Base-by-base conservation (phyloP, 192 early-diverging fungal species). In the Entomortierella parvispora region DNA sequence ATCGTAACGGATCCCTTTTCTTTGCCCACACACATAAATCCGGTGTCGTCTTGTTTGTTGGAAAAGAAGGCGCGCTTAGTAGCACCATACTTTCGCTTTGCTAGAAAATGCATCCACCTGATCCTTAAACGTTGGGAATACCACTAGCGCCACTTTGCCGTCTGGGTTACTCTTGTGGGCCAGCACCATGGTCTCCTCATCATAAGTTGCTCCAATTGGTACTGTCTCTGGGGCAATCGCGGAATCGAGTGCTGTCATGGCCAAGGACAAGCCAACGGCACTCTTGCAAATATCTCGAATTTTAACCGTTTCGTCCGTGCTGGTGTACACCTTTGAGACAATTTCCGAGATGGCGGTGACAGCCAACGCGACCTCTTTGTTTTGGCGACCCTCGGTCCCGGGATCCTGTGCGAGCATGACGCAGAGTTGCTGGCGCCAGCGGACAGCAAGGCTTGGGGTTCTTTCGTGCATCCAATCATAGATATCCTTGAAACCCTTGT, bases 391-490 rank as follows among this genome's bases (percentile, higher is more conserved):
- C 29, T 68, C 68, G n/a, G 54, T 64, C 37, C 42, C 59, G 14
- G 74, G 60, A 47, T 77, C 74, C 55, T 68, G 65, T 4, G 55
- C 61, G 17, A 77, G 32, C 74, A 77, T 77, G 29, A 63, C 59
- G 34, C 74, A 68, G 18, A 77, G 59, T 40, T 77, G 74, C 32
- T 77, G 74, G 37, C 74, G 74, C 74, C 74, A 77, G 14, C 74
- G 74, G 22, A 77, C 61, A 14, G 74, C 74, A 17, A 60, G 47
- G 6, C 33, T 59, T 42, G 44, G 23, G 49, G 68, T 77, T 12
- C 66, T 44, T 11, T 31, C 17, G 32, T 33, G 53, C 74, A 77
- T 77, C 74, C 74, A 77, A 29, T 77, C 61, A 33, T 77, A 77
- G 14, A 77, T 63, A 17, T 77, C 60, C 31, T 58, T 17, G 43